Base-by-base conservation (phyloP, 2,329 filamentous ascomycete genomes). In the Paracamarosporium sp. region DNA sequence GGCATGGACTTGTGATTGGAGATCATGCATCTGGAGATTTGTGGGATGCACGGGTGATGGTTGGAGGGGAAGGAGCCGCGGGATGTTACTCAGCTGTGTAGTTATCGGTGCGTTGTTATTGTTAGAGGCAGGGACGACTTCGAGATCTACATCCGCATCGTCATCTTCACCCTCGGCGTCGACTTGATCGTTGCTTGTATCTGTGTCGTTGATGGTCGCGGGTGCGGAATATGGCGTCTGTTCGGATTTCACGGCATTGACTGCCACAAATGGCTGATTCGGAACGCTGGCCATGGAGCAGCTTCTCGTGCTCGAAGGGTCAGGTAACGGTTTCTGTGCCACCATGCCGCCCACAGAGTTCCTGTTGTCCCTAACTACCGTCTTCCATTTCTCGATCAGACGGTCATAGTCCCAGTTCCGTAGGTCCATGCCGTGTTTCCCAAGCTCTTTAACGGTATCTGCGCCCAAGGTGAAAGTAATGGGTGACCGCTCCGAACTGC, bases 391-490 rank as follows among this genome's bases (percentile, higher is more conserved):
- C 30, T 78, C 76, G 35, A 78, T 70, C 31, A 79, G 59, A 45
- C 71, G 72, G 53, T 78, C 76, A 56, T 76, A 78, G 61, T 78
- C 75, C 75, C 75, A 79, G 50, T 76, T 75, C 50, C 73, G 68
- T 38, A 71, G 70, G 55, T 78, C 75, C 64, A 76, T 68, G 51
- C 71, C 68, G 35, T 73, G 69, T 54, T 71, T 76, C 12, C 68
- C 64, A 25, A 78, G 67, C 68, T 80, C 78, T 50, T 71, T 74
- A 50, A 78, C 68, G 7, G 76, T 73, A 15, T 78, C 71, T 1
- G 66, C 55, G 15, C 76, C 64, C 4, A 81, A 61, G 11, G 73
- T 71, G 27, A 80, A 70, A 33, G 67, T 76, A 46, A 76, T 72
- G 12, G 73, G 72, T 13, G 70, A 69, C 6, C 69, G 55, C 12